Evolutionary conservation across 164 flowering plant species (phyloP).

Genomic region (Magnolia officinalis): DNA sequence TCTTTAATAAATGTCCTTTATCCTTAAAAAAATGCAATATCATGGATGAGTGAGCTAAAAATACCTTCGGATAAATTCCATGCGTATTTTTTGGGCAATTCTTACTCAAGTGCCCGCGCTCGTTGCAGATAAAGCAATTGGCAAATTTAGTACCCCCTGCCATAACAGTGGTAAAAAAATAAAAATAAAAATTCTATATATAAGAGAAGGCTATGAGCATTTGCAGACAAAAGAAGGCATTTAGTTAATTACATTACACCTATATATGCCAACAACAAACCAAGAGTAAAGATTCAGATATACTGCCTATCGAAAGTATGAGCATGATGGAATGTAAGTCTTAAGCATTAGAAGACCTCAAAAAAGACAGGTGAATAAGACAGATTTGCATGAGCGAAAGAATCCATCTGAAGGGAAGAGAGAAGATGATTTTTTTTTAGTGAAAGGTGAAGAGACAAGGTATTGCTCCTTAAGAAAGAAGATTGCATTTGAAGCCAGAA

Average conservation of each 20-base stretch:
- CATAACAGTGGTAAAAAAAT: conserved; percentile 10
- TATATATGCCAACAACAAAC: not conserved
- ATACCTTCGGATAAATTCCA: conserved; percentile 96
- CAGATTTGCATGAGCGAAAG: not conserved
- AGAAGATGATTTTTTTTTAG: too few species aligned
- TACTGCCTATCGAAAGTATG: not conserved
- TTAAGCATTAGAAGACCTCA: not conserved
- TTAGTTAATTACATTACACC: too few species aligned
- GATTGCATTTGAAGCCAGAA: too few species aligned
- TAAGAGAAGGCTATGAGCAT: too few species aligned
- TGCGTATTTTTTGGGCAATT: conserved; percentile 77
- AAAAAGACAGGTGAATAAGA: not conserved
- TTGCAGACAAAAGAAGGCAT: too few species aligned
- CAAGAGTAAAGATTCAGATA: not conserved
- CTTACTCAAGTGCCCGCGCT: conserved; percentile 84
- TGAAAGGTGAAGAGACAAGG: too few species aligned
- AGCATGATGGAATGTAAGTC: not conserved
- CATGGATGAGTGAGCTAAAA: too few species aligned
- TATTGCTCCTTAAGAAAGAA: too few species aligned
- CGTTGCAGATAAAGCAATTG: conserved; percentile 81
- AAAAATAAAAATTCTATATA: too few species aligned
- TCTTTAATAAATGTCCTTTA: too few species aligned
- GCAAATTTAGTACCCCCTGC: conserved; percentile 97
- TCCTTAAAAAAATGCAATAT: too few species aligned
- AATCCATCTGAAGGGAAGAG: not conserved